Percentiles rank a stretch among this genome's conserved stretches.
Conservation (phyloP, 805 yeast genomes). For the Ogataea philodendri region DNA sequence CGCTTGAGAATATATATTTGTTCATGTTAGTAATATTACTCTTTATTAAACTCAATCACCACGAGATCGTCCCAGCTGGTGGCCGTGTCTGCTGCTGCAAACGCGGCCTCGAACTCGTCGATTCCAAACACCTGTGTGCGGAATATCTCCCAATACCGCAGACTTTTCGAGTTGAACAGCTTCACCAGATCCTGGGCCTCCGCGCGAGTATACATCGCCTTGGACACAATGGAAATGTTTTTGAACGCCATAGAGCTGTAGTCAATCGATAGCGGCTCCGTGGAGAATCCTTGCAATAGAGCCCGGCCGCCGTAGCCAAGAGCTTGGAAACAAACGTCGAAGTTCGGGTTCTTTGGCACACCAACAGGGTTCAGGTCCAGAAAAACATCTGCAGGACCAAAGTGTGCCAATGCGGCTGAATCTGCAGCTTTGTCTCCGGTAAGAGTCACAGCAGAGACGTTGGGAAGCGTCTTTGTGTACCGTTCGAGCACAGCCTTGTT, state of each 20-base stretch:
- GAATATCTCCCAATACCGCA: neutral
- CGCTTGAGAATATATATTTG: constrained; percentile 16
- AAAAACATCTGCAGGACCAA: constrained; percentile 6
- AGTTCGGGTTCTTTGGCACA: neutral
- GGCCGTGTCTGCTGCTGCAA: no score
- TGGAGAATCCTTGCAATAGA: constrained; percentile 5
- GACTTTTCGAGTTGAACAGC: constrained; percentile 6
- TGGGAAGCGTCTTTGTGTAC: constrained; percentile 1
- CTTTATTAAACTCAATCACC: neutral
- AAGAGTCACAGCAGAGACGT: constrained; percentile 5
- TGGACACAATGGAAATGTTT: constrained; percentile 3
- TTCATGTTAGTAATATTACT: no score
- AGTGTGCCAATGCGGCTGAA: neutral
- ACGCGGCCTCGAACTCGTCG: neutral
- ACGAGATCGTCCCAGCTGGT: constrained; percentile 2
- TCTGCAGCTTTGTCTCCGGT: constrained; percentile 9
- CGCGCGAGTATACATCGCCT: constrained; percentile 9
- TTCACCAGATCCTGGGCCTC: constrained; percentile 5
- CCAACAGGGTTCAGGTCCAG: constrained; percentile 8
- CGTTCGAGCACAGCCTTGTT: constrained; percentile 5
- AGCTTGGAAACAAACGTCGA: neutral
- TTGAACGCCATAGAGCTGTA: constrained; percentile 3
- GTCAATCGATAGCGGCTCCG: neutral
- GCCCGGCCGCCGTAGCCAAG: constrained; percentile 2
- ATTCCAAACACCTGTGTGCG: neutral